Evolutionary conservation across 2,329 filamentous ascomycete species (phyloP).

Genomic region (Xylariomycetidae sp.): DNA sequence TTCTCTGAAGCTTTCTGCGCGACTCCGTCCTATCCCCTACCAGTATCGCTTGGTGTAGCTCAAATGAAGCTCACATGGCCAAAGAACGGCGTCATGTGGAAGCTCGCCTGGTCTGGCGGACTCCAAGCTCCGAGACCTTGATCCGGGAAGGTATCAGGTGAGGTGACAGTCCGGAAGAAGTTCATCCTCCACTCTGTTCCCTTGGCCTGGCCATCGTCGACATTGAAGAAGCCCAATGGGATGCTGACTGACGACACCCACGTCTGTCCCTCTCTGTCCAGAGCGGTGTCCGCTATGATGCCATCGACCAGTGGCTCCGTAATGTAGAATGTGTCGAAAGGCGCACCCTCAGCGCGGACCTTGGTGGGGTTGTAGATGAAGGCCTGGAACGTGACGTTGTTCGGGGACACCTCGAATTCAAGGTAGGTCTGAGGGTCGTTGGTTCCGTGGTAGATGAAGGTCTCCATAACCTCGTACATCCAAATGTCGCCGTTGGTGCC

Average conservation of each 20-base stretch:
- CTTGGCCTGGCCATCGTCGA: conserved; percentile 34
- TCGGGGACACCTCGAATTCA: conserved; percentile 45
- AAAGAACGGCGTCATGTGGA: conserved; percentile 43
- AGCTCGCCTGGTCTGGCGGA: conserved; percentile 37
- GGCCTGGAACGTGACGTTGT: conserved; percentile 45
- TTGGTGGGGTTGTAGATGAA: conserved; percentile 47
- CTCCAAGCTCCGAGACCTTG: conserved; percentile 41
- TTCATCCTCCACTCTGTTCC: conserved; percentile 46
- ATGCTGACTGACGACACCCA: conserved; percentile 38
- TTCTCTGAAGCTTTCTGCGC: no score
- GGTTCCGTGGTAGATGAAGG: conserved; percentile 39
- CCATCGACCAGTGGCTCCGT: conserved; percentile 34
- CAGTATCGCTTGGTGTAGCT: no score
- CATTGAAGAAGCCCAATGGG: conserved; percentile 44
- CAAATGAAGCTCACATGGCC: conserved; percentile 19
- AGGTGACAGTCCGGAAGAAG: conserved; percentile 42
- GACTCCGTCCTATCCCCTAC: no score
- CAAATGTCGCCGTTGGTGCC: conserved; percentile 41
- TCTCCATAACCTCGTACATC: conserved; percentile 45
- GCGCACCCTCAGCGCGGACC: conserved; percentile 31
- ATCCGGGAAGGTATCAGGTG: conserved; percentile 35
- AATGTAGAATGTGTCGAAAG: conserved; percentile 39
- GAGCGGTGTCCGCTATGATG: conserved; percentile 32
- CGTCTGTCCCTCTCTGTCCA: conserved; percentile 28
- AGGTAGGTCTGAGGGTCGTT: conserved; percentile 42